Evolutionary conservation across 768 basidiomycete species (phyloP).

Genomic region (Brasilioporus rufonigricans): DNA sequence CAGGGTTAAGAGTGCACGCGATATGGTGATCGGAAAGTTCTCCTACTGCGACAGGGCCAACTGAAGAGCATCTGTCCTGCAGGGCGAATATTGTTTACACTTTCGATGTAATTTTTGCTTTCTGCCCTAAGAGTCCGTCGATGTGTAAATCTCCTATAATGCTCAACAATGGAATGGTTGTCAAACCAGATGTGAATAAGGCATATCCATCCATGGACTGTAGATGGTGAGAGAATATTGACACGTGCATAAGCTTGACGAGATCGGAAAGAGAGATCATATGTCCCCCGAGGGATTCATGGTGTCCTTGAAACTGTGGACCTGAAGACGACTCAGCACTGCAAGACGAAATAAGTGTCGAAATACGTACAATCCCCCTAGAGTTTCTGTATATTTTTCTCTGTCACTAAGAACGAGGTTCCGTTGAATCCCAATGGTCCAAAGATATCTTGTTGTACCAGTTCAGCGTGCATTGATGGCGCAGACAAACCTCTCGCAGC

Average conservation of each 20-base stretch:
- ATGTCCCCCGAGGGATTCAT: constrained; percentile 50
- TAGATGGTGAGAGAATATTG: constrained; percentile 39
- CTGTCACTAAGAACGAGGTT: constrained; percentile 42
- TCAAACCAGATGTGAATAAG: constrained; percentile 40
- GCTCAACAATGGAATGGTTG: constrained; percentile 39
- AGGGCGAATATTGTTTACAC: background rate
- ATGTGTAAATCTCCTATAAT: constrained; percentile 42
- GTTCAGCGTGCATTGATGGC: constrained; percentile 38
- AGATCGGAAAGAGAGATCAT: constrained; percentile 50
- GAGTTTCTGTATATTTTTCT: constrained; percentile 32
- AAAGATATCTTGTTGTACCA: constrained; percentile 51
- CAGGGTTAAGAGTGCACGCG: constrained; percentile 39
- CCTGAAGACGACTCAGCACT: constrained; percentile 24
- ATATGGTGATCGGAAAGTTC: constrained; percentile 40
- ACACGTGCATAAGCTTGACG: constrained; percentile 39
- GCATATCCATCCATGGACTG: constrained; percentile 43
- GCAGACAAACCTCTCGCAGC: constrained; percentile 14
- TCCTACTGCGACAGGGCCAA: constrained; percentile 31
- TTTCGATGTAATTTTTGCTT: constrained; percentile 33
- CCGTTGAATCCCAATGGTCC: constrained; percentile 42
- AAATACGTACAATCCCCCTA: constrained; percentile 33
- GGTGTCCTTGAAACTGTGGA: constrained; percentile 38
- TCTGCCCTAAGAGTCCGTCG: constrained; percentile 30
- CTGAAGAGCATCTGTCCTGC: background rate
- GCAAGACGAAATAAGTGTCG: background rate